Percentiles rank a stretch among this genome's conserved stretches.
phyloP scores from a whole-genome alignment of 208 protist species.

The Leishmania aethiopica region DNA sequence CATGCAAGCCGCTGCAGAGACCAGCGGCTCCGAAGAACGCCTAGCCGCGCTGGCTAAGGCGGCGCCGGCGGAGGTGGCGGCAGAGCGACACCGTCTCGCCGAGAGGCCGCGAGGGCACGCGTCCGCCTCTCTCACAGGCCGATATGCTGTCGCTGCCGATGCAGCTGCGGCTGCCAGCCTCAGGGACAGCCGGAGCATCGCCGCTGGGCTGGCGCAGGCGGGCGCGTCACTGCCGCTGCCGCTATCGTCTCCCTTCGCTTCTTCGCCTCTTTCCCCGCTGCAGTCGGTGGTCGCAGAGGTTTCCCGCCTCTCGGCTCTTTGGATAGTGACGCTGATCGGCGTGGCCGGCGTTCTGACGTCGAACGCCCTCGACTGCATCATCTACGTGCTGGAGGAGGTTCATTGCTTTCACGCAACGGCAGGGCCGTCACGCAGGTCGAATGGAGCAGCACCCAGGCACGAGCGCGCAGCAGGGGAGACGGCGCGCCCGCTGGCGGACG shows the following conservation, averaged over 20 bases:
- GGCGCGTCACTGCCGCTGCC: not conserved
- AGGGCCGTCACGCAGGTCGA: not conserved
- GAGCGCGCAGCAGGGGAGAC: not conserved
- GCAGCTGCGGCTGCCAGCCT: not conserved
- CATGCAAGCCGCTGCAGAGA: too few relatives aligned
- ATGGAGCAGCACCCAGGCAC: not conserved
- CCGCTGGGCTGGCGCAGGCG: not conserved
- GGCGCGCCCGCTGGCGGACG: not conserved
- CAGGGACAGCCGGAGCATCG: not conserved
- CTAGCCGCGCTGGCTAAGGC: not conserved
- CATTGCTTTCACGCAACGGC: slow-evolving; percentile 43
- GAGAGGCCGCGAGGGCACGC: not conserved
- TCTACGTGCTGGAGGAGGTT: slow-evolving; percentile 62
- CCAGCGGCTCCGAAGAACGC: not conserved
- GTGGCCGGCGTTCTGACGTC: slow-evolving; percentile 39
- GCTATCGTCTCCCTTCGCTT: not conserved
- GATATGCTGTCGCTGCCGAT: not conserved
- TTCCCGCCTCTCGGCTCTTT: not conserved
- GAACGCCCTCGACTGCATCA: slow-evolving; percentile 44
- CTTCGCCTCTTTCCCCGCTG: not conserved
- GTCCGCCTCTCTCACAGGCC: not conserved
- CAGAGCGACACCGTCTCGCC: not conserved
- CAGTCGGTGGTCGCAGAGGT: not conserved
- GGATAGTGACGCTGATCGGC: slow-evolving; percentile 25
- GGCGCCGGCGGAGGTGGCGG: not conserved